Percentiles rank a stretch among this genome's conserved stretches.
Evolutionary conservation across 495 filamentous ascomycete species (phyloP).

Genomic region (Aspergillus conjunctus): DNA sequence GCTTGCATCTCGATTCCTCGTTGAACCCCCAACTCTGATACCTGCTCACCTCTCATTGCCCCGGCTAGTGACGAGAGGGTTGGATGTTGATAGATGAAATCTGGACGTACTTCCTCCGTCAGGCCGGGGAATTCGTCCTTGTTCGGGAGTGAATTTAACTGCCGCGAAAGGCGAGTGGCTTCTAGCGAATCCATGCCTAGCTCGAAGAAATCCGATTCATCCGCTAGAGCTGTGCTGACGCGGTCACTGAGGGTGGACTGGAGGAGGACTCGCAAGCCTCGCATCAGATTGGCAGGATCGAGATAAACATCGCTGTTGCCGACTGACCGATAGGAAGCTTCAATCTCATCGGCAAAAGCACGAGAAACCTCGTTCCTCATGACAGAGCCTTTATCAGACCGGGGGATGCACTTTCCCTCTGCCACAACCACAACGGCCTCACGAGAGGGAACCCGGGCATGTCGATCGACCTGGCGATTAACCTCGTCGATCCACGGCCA

Average conservation of each 20-base stretch:
- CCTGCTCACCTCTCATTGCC: not conserved
- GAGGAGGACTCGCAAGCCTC: not conserved
- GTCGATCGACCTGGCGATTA: constrained; percentile 29
- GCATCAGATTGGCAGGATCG: not conserved
- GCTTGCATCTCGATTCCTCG: not conserved
- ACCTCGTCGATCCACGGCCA: constrained; percentile 32
- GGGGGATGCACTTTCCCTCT: constrained; percentile 23
- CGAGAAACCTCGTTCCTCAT: constrained; percentile 33
- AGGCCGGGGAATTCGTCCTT: not conserved
- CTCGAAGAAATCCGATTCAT: constrained; percentile 40
- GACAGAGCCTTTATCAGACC: constrained; percentile 42
- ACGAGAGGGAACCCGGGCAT: constrained; percentile 32
- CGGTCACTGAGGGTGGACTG: constrained; percentile 18
- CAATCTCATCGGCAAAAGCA: constrained; percentile 34
- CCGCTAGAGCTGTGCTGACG: constrained; percentile 3
- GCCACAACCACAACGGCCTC: constrained; percentile 32
- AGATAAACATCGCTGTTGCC: constrained; percentile 10
- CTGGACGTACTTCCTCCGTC: constrained; percentile 12
- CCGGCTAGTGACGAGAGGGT: not conserved
- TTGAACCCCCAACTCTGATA: not conserved
- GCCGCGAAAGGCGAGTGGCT: constrained; percentile 30
- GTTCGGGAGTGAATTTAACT: constrained; percentile 18
- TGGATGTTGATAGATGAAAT: constrained; percentile 33
- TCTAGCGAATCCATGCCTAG: constrained; percentile 44
- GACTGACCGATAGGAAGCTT: constrained; percentile 27